Percentiles rank a stretch among this genome's conserved stretches.
These are phyloP conservation scores for Teunomyces aglyptinius DNA, from an alignment of 805 yeast species.

Conservation along the genomic window DNA sequence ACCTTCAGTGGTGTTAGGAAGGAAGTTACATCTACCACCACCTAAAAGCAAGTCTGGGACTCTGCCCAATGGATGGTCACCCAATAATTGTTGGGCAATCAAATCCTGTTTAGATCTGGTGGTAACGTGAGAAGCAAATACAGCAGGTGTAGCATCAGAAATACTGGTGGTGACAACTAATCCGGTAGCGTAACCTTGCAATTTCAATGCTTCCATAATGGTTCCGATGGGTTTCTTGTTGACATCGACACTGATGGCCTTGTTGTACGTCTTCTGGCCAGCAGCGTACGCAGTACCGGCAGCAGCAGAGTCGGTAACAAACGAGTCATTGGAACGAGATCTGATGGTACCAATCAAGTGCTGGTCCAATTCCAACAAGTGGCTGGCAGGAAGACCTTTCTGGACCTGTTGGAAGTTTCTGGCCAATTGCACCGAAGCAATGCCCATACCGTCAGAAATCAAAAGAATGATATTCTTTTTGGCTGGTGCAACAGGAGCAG, in stretches of 20 bases:
- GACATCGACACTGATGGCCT: conserved; percentile 85
- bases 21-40: conserved; percentile 86
- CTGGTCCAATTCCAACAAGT: conserved; percentile 60
- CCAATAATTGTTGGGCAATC: conserved; percentile 86
- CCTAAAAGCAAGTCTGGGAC: conserved; percentile 83
- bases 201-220: conserved; percentile 80
- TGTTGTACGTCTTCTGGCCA: conserved; percentile 79
- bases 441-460: conserved; percentile 96
- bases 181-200: conserved; percentile 80
- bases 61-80: conserved; percentile 75
- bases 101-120: conserved; percentile 75
- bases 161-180: conserved; percentile 88
- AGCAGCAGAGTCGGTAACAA: conserved; percentile 93
- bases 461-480: conserved; percentile 81
- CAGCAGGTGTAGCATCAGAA: conserved; percentile 95
- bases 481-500: conserved; percentile 4
- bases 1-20: conserved; percentile 40
- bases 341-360: conserved; percentile 80
- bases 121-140: conserved; percentile 78
- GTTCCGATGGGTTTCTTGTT: conserved; percentile 79
- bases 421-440: conserved; percentile 77
- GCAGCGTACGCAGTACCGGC: conserved; percentile 97
- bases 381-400: conserved; percentile 52
- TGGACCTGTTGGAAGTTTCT: conserved; percentile 69
- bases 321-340: conserved; percentile 72